Percentiles rank a stretch among this genome's conserved stretches.
Conservation (phyloP, 2,329 filamentous ascomycete species). For the Ceratocystiopsis sp. region DNA sequence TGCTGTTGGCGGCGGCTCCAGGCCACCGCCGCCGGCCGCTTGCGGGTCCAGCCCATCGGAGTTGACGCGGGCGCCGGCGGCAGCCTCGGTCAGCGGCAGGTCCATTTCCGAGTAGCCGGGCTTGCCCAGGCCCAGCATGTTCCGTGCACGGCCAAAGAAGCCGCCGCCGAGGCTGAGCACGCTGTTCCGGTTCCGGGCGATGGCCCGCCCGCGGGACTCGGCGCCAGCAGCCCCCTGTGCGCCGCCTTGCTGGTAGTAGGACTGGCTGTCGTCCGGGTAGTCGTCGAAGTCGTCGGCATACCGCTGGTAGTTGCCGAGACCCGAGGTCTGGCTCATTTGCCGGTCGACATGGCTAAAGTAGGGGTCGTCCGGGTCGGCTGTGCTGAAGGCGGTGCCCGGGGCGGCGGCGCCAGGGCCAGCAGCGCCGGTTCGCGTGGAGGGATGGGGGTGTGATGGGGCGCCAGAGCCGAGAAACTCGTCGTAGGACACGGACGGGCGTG, state of each 20-base stretch:
- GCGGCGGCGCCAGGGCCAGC: constrained; percentile 1
- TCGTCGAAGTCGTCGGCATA: constrained; percentile 84
- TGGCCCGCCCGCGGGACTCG: constrained; percentile 24
- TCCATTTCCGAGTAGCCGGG: constrained; percentile 94
- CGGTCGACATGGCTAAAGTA: constrained; percentile 25
- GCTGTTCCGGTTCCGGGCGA: constrained; percentile 68
- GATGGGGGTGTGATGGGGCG: constrained; percentile 25
- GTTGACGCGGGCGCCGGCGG: constrained; percentile 18
- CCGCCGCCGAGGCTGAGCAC: constrained; percentile 76
- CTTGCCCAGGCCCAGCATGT: constrained; percentile 68
- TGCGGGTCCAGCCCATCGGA: not conserved
- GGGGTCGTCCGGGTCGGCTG: constrained; percentile 18
- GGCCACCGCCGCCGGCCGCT: constrained; percentile 11
- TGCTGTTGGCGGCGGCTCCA: constrained; percentile 13
- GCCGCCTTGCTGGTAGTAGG: constrained; percentile 65
- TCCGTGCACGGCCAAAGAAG: constrained; percentile 73
- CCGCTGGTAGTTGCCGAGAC: constrained; percentile 71
- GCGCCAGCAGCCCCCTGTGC: constrained; percentile 36
- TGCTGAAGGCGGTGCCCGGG: constrained; percentile 12
- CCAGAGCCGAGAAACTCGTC: constrained; percentile 77
- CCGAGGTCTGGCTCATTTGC: constrained; percentile 60
- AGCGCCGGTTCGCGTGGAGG: constrained; percentile 9
- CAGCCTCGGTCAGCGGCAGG: constrained; percentile 71
- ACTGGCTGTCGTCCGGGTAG: constrained; percentile 58
- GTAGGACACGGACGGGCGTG: constrained; percentile 75